These are phyloP conservation scores for Willaertia magna DNA, from an alignment of 208 protist genomes.

Conservation along the genomic window DNA sequence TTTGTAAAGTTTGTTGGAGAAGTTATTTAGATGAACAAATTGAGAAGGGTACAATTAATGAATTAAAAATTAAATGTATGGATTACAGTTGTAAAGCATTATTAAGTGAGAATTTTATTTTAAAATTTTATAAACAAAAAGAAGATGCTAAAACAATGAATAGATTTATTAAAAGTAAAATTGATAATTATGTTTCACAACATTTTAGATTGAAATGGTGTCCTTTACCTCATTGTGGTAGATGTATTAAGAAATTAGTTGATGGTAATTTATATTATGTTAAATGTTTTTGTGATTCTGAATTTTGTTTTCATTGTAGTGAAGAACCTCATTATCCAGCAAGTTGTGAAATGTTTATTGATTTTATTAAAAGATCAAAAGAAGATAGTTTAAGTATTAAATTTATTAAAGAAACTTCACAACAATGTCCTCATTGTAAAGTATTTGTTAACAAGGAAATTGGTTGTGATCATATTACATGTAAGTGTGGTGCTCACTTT, in stretches of 20 bases:
- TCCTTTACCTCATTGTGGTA: neutral
- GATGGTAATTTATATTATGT: neutral
- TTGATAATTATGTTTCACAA: neutral
- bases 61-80: neutral
- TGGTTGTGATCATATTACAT: neutral
- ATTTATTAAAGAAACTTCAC: neutral
- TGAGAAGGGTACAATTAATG: neutral
- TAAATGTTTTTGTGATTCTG: neutral
- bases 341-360: neutral
- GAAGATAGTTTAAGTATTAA: neutral
- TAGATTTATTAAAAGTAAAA: neutral
- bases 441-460: neutral
- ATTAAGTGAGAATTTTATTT: neutral
- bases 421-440: neutral
- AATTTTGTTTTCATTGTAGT: neutral
- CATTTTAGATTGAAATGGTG: neutral
- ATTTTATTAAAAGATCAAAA: neutral
- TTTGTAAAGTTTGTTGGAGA: neutral
- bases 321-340: neutral
- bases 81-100: neutral
- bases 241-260: neutral
- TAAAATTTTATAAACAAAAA: neutral
- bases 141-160: no score
- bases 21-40: neutral
- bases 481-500: no score